phyloP scores from a whole-genome alignment of 345 rosid species.

The Camelina neglecta region DNA sequence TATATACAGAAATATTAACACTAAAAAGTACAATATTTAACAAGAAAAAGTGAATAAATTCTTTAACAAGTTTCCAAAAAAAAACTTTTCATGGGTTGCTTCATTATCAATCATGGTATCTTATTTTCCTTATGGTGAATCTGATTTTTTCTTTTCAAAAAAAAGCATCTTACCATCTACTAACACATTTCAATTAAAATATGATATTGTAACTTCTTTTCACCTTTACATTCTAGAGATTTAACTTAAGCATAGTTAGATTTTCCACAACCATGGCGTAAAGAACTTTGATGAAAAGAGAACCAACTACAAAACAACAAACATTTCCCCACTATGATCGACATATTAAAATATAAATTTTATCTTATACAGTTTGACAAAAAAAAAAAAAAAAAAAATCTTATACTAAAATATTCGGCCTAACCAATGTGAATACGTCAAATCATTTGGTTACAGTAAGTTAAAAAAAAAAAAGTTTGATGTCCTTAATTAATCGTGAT shows the following conservation, averaged over 20 bases:
- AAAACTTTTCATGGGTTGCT: slow-evolving; percentile 34
- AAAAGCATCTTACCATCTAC: background rate
- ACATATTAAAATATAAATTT: slow-evolving; percentile 3
- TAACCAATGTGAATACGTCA: slow-evolving; percentile 25
- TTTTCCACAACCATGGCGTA: slow-evolving; percentile 16
- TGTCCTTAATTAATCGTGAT: background rate
- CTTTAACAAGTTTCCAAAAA: slow-evolving; percentile 27
- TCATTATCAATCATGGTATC: slow-evolving; percentile 43
- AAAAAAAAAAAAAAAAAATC: background rate
- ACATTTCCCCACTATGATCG: slow-evolving; percentile 11
- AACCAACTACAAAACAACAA: slow-evolving; percentile 23
- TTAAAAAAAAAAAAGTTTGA: background rate
- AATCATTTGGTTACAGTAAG: background rate
- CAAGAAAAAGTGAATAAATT: background rate
- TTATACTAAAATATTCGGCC: slow-evolving; percentile 29
- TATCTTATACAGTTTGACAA: background rate
- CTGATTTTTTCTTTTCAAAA: slow-evolving; percentile 15
- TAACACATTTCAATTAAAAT: slow-evolving; percentile 1
- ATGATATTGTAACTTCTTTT: background rate
- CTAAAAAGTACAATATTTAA: too few relatives aligned
- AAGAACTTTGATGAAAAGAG: slow-evolving; percentile 27
- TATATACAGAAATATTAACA: too few relatives aligned
- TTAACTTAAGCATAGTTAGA: slow-evolving; percentile 6
- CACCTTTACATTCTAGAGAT: background rate
- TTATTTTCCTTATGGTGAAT: slow-evolving; percentile 25